Evolutionary conservation across 805 yeast species (phyloP).

Genomic region (Candida tibetensis): DNA sequence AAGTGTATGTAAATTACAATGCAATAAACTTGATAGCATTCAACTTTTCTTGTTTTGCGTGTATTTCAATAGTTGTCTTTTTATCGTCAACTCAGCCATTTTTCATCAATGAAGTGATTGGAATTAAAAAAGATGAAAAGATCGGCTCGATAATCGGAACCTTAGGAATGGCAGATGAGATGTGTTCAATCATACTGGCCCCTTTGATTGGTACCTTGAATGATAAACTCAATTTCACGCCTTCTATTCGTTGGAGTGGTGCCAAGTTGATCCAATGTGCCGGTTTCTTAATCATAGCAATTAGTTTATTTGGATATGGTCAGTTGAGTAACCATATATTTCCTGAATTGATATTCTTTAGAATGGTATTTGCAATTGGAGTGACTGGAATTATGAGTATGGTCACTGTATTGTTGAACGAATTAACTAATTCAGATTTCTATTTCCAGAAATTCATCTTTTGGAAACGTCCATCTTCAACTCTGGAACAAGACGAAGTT

Average conservation of each 20-base stretch:
- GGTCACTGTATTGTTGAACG: slow-evolving; percentile 60
- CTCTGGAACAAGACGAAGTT: background rate
- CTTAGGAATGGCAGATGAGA: slow-evolving; percentile 55
- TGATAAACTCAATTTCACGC: slow-evolving; percentile 44
- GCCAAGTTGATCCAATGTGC: slow-evolving; percentile 49
- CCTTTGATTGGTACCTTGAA: slow-evolving; percentile 64
- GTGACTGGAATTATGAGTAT: slow-evolving; percentile 53
- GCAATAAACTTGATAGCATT: slow-evolving; percentile 30
- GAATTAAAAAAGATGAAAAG: slow-evolving; percentile 19
- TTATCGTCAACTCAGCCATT: slow-evolving; percentile 42
- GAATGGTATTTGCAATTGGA: slow-evolving; percentile 62
- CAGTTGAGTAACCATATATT: slow-evolving; percentile 31
- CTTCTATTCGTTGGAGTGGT: slow-evolving; percentile 35
- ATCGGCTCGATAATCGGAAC: slow-evolving; percentile 35
- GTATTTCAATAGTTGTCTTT: slow-evolving; percentile 39
- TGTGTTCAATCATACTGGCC: slow-evolving; percentile 49
- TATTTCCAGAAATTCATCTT: slow-evolving; percentile 24
- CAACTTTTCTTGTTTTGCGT: slow-evolving; percentile 36
- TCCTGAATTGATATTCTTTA: slow-evolving; percentile 48
- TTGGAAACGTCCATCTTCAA: slow-evolving; percentile 16
- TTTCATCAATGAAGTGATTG: slow-evolving; percentile 32
- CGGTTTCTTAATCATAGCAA: slow-evolving; percentile 49
- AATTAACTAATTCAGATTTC: slow-evolving; percentile 47
- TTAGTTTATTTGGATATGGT: slow-evolving; percentile 50
- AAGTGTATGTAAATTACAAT: slow-evolving; percentile 7